Base-by-base conservation (phyloP, 331 rosid genomes). In the Quercus tomentella region DNA sequence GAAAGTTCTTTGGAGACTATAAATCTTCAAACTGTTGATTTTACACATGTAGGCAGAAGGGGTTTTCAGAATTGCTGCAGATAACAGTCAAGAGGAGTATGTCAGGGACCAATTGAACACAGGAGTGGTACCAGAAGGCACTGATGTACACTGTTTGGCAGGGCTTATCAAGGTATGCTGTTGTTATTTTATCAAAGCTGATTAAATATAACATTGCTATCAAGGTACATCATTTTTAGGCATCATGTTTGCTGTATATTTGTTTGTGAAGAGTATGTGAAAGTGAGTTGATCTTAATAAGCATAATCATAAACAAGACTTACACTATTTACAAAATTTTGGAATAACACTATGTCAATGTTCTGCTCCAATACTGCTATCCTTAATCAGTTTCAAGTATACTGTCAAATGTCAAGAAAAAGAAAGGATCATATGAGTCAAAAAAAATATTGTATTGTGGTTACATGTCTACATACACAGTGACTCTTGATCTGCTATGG, bases 101-200 rank as follows among this genome's bases (percentile, higher is more conserved):
- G 97, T 89, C 28, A 89, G 99, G 82, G 88, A 84, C 77, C 94
- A 90, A 69, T 83, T 95, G 82, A 95, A 95, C 60, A 76, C 86
- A 56, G 99, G 99, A 73, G 85, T 84, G 74, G 88, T 95, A 77
- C 94, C 97, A 7, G 93, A 89, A 75, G 96, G 81, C 76, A 79
- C 89, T 30, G 99, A 95, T 80, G 90, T 95, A 26, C 97, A 95
- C 74, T 91, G 94, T 81, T 79, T 95, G 82, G 97, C 97, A 10
- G 97, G 97, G 74, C 88, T 93, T 20, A 95, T 93, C 81, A 95
- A 95, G 97, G 97, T 92, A 82, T 70, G n/a, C 18, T 31, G 52
- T 56, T 65, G 56, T 67, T 58, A 76, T 16, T 33, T 56, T 22
- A 74, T 77, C 72, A 70, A n/a, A 56, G 77, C 30, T 49, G 75